These are phyloP conservation scores for Citrullus colocynthis DNA, from an alignment of 306 rosid species.

Conservation along the genomic window DNA sequence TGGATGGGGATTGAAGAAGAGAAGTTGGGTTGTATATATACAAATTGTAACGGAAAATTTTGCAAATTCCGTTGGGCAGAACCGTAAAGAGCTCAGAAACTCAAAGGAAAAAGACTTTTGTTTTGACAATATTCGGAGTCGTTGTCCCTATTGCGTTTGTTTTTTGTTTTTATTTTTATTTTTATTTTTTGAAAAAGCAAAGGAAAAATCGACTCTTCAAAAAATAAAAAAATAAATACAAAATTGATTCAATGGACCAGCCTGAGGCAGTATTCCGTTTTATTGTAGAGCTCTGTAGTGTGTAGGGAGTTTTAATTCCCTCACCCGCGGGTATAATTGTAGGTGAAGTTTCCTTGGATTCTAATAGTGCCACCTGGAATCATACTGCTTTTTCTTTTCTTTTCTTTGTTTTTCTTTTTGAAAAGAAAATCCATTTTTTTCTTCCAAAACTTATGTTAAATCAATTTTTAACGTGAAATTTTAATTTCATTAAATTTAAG, in stretches of 20 bases:
- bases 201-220: neutral
- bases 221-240: neutral
- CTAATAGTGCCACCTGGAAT: neutral
- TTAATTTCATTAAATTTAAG: too few relatives aligned
- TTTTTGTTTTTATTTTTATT: neutral
- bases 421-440: too few relatives aligned
- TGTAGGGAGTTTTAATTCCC: neutral
- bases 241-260: neutral
- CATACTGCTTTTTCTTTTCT: neutral
- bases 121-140: neutral
- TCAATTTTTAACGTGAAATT: too few relatives aligned
- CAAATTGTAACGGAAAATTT: slow-evolving; percentile 5
- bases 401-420: too few relatives aligned
- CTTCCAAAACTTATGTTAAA: too few relatives aligned
- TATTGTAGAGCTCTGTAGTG: neutral
- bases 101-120: neutral
- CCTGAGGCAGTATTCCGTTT: neutral
- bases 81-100: neutral
- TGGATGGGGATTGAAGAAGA: neutral
- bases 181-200: neutral
- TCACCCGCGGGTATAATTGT: neutral
- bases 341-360: neutral
- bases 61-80: neutral
- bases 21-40: slow-evolving; percentile 5
- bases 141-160: neutral